A percentile compares a stretch with the other conserved stretches of the same genome.
These are phyloP conservation scores for Maudiozyma turicensis DNA, from an alignment of 805 yeast genomes.

Conservation along the genomic window DNA sequence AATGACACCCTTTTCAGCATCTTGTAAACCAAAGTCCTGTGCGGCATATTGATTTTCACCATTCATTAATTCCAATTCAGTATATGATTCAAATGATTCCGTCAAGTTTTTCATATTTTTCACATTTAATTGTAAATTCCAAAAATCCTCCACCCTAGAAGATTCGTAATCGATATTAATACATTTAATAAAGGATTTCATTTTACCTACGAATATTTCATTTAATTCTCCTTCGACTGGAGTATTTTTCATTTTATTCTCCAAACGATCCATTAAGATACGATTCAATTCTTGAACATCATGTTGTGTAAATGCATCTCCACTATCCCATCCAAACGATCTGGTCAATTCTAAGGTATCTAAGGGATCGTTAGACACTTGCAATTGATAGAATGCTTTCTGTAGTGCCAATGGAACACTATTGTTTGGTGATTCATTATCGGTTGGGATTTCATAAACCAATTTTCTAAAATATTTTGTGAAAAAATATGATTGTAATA, in stretches of 20 bases:
- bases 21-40: constrained; percentile 81
- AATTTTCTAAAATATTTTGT: constrained; percentile 74
- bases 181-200: constrained; percentile 92
- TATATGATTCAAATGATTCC: constrained; percentile 75
- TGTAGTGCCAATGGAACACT: constrained; percentile 81
- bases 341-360: constrained; percentile 80
- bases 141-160: constrained; percentile 83
- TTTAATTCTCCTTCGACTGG: constrained; percentile 63
- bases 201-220: constrained; percentile 88
- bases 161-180: constrained; percentile 89
- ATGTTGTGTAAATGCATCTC: constrained; percentile 94
- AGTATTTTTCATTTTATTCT: constrained; percentile 84
- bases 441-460: constrained; percentile 85
- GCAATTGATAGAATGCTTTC: constrained; percentile 71
- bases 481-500: constrained; percentile 81
- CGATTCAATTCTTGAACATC: constrained; percentile 96
- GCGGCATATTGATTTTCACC: constrained; percentile 97
- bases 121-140: constrained; percentile 97
- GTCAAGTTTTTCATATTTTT: constrained; percentile 64
- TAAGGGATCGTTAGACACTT: constrained; percentile 63
- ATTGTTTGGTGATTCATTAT: constrained; percentile 39
- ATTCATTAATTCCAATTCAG: constrained; percentile 77
- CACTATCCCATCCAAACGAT: constrained; percentile 95
- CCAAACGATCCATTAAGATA: constrained; percentile 89
- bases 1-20: constrained; percentile 92